Evolutionary conservation across 495 filamentous ascomycete genomes (phyloP), one percentile per base, ranked within the genome.

Genomic region (Cenococcum geophilum): DNA sequence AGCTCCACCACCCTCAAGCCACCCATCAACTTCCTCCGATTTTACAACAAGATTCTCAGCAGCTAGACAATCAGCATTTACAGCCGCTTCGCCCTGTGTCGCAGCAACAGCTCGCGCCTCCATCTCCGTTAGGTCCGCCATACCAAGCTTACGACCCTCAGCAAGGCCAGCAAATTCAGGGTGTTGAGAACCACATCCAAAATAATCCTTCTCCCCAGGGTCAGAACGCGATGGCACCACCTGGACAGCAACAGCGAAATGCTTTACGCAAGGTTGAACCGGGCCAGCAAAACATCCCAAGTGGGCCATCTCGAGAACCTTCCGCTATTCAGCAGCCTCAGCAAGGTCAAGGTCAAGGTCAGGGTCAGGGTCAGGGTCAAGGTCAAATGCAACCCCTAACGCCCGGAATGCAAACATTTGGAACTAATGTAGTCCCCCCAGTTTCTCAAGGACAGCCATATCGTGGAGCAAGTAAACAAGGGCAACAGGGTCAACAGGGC

Each of bases 341-440:
- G 56, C 66, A 69, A 63, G 59, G 60, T 65, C 66, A 69, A 62
- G 49, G 43, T 61, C 65, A 55, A 42, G 6, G 27, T 32, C 27
- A 32, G 27, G 27, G 27, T 32, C 27, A 32, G 6, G 27, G 27
- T 6, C 66, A 69, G 63, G 63, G 63, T 65, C 66, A 69, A 62
- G 49, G 47, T 32, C 65, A 68, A 57, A 67, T 49, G 56, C 60
- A 63, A 57, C 62, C 68, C 34, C 60, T 61, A 32, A 62, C 65
- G 52, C 62, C 64, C 36, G 70, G 72, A 36, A 54, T 72, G 45
- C 58, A 69, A 11, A 63, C 72, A 10, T 74, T 72, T 58, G 71
- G 71, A 18, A 63, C 72, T 53, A 70, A 69, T 27, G 70, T 76
- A 55, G 72, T 72, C 16, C 72, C 72, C 34, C 50, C 65, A 59